Conservation (phyloP, 2,329 filamentous ascomycete species). For the Monilinia polystroma region DNA sequence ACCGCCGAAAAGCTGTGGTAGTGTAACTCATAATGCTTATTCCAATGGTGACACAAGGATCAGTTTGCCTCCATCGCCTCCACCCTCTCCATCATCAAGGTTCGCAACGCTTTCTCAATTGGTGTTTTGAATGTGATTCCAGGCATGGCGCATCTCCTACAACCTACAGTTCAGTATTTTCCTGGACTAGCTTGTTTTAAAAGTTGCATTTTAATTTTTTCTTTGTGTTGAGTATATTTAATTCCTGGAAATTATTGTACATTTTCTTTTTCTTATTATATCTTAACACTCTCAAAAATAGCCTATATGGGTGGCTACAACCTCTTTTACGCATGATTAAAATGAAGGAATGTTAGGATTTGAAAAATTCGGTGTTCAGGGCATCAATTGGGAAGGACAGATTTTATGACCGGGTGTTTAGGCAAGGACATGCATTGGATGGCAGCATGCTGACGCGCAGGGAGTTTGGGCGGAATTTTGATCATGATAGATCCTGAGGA, state of each 20-base stretch:
- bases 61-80: not conserved
- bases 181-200: not conserved
- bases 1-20: not conserved
- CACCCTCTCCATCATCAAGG: not conserved
- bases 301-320: not conserved
- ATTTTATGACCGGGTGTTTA: not conserved
- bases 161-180: not conserved
- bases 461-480: not conserved
- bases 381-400: not conserved
- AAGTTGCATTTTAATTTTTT: conserved; percentile 1
- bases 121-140: not conserved
- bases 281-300: not conserved
- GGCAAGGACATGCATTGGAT: not conserved
- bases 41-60: not conserved
- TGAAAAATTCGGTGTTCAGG: not conserved
- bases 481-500: not conserved
- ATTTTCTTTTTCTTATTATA: not conserved
- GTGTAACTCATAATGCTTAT: not conserved
- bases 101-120: not conserved
- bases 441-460: not conserved
- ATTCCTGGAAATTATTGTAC: conserved; percentile 9
- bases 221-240: not conserved
- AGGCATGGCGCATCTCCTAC: not conserved
- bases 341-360: conserved; percentile 10
- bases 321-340: conserved; percentile 5